A percentile compares a stretch with the other conserved stretches of the same genome.
phyloP scores from a whole-genome alignment of 2,329 filamentous ascomycete genomes.

The Penicillium digitatum region DNA sequence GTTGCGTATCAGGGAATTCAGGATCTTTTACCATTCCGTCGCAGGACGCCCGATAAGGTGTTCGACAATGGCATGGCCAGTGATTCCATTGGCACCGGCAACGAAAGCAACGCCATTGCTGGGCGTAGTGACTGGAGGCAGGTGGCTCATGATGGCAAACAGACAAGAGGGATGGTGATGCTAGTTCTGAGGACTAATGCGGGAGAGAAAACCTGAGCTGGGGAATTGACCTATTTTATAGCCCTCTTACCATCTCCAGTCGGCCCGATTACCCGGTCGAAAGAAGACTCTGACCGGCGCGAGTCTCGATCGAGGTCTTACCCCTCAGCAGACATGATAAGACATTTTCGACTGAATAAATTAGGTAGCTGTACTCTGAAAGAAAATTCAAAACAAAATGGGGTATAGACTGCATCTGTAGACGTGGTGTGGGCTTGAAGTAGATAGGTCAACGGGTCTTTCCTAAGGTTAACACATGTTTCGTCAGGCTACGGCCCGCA shows the following conservation, averaged over 20 bases:
- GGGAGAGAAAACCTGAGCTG: background rate
- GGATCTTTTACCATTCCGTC: background rate
- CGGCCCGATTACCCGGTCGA: background rate
- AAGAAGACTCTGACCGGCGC: background rate
- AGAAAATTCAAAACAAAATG: background rate
- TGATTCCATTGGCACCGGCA: background rate
- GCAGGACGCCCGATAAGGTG: background rate
- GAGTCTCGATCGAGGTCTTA: background rate
- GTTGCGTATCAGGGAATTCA: background rate
- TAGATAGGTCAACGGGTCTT: background rate
- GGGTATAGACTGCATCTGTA: background rate
- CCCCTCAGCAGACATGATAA: background rate
- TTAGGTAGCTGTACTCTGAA: background rate
- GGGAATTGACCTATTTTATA: background rate
- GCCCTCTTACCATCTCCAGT: background rate
- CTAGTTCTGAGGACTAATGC: background rate
- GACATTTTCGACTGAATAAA: background rate
- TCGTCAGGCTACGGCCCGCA: background rate
- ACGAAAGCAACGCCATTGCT: background rate
- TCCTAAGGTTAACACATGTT: too few relatives aligned
- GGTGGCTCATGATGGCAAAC: background rate
- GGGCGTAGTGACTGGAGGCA: background rate
- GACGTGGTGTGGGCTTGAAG: background rate
- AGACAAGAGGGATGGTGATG: background rate
- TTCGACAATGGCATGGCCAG: background rate